Evolutionary conservation across 306 rosid genomes (phyloP).

Genomic region (Carpinus viminea): DNA sequence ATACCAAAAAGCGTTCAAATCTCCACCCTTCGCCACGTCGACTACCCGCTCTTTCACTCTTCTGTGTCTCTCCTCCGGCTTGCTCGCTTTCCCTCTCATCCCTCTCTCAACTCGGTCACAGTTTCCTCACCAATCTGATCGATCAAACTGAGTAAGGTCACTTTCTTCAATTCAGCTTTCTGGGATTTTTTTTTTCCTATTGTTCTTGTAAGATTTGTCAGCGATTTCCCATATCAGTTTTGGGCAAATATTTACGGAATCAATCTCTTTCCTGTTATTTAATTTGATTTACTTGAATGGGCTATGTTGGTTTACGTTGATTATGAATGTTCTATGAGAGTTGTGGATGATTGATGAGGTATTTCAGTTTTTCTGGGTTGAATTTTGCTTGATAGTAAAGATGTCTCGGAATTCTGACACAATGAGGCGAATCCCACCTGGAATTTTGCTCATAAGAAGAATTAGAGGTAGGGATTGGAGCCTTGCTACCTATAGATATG

Average conservation of each 20-base stretch:
- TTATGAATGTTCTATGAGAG: not conserved
- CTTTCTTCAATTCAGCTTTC: not conserved
- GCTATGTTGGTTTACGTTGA: not conserved
- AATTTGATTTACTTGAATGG: not conserved
- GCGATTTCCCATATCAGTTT: not conserved
- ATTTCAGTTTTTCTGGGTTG: not conserved
- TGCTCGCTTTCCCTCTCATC: constrained; percentile 39
- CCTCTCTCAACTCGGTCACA: not conserved
- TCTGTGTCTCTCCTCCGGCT: constrained; percentile 32
- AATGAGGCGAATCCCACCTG: constrained; percentile 53
- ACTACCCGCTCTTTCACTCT: not conserved
- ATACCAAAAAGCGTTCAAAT: not conserved
- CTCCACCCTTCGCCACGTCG: constrained; percentile 28
- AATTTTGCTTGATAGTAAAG: not conserved
- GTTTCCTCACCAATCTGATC: not conserved
- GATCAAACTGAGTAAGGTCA: not conserved
- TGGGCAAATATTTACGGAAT: not conserved
- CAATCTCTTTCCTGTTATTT: not conserved
- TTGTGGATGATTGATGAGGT: constrained; percentile 1
- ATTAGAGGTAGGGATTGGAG: constrained; percentile 56
- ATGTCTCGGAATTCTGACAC: constrained; percentile 35
- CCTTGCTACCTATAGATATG: constrained; percentile 54
- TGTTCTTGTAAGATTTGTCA: no score
- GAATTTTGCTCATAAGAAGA: constrained; percentile 48
- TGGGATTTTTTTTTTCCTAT: not conserved